Evolutionary conservation across 306 rosid species (phyloP), one percentile per base, ranked within the genome.

Genomic region (Luffa aegyptiaca): DNA sequence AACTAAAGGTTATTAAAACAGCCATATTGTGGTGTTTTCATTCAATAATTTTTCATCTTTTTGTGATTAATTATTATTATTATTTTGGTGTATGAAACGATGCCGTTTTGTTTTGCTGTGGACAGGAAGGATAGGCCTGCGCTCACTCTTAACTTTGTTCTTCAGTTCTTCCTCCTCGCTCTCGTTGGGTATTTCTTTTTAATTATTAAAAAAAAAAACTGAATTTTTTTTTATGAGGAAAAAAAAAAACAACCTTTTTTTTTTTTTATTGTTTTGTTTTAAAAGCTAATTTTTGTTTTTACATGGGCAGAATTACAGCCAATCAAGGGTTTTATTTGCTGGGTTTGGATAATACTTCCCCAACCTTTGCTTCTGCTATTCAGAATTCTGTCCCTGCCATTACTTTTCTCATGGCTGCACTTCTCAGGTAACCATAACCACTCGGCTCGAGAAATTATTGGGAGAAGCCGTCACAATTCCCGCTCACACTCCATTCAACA

Each of bases 351-450:
- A 91, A 95, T 90, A 95, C 98, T 39, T 86, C 99, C 1, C 99
- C 99, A 17, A 95, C 99, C 79, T 95, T 95, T 64, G 99, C 99
- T 69, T 93, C 99, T 33, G 96, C 97, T 0, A 95, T 95, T 44
- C 99, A 95, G 78, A 95, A 95, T 90, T 93, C 99, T 2, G 99
- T 95, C 53, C 99, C 99, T 0, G 99, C 99, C 76, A 95, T 95
- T 51, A 95, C 99, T 61, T 93, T 95, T 82, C 97, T 95, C 18
- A 95, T 95, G 99, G 99, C 99, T 77, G 96, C 76, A 73, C 1
- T 95, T 72, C 93, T 95, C 69, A 84, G 98, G 98, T 87, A 80
- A 84, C 2, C 21, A 58, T 21, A 20, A 20, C 3, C 42, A 5
- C 42, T 39, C 42, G 0, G 0, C 42, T 6, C 5, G 0, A 0